A percentile compares a stretch with the other conserved stretches of the same genome.
These are phyloP conservation scores for Mortierella sp. DNA, from an alignment of 371 early-diverging fungal species.

Conservation along the genomic window DNA sequence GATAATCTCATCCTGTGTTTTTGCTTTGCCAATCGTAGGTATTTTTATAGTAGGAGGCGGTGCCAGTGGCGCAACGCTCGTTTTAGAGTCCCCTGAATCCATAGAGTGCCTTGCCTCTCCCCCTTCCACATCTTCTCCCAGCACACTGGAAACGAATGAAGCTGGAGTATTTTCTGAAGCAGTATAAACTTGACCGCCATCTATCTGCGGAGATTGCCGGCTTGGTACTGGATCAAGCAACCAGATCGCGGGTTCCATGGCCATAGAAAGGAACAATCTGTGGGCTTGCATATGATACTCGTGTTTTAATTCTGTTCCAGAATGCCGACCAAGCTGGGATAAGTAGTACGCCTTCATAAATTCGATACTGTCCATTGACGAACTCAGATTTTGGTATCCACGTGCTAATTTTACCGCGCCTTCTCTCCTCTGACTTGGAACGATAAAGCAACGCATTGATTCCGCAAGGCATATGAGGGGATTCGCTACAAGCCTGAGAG, in stretches of 20 bases:
- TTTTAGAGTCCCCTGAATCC: neutral
- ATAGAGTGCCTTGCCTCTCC: neutral
- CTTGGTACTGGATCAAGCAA: conserved; percentile 22
- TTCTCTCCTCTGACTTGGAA: conserved; percentile 17
- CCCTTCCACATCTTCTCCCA: neutral
- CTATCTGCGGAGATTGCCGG: conserved; percentile 7
- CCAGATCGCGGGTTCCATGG: conserved; percentile 36
- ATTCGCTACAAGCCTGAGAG: neutral
- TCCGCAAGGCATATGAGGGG: conserved; percentile 34
- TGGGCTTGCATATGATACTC: conserved; percentile 26
- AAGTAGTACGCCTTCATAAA: conserved; percentile 45
- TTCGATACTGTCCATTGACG: conserved; percentile 19
- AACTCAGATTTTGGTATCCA: conserved; percentile 15
- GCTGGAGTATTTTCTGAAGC: neutral
- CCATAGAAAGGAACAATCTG: conserved; percentile 25
- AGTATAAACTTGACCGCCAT: neutral
- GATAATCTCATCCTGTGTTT: neutral
- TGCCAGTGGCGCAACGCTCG: neutral
- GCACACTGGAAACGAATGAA: neutral
- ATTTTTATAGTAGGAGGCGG: neutral
- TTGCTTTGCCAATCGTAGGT: neutral
- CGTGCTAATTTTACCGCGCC: conserved; percentile 20
- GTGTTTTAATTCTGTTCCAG: conserved; percentile 10
- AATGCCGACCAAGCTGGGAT: conserved; percentile 30
- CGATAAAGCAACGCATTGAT: conserved; percentile 15